These are phyloP conservation scores for Pugionium cornutum DNA, from an alignment of 345 rosid genomes.

Conservation along the genomic window DNA sequence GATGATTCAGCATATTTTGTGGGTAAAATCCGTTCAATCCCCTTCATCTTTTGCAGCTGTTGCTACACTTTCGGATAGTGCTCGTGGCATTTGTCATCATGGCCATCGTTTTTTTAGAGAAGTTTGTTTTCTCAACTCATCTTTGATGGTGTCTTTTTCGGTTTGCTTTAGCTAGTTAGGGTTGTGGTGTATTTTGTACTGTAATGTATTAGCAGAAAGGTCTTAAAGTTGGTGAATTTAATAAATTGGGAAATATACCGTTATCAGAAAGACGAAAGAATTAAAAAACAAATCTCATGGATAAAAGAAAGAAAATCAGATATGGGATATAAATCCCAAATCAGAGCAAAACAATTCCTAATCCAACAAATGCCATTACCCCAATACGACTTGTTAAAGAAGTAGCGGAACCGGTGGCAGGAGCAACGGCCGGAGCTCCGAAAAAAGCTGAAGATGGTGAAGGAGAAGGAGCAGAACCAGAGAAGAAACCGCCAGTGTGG, in stretches of 20 bases:
- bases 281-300: background rate
- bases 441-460: slow-evolving; percentile 30
- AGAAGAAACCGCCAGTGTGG: slow-evolving; percentile 37
- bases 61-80: slow-evolving; percentile 15
- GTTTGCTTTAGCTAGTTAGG: background rate
- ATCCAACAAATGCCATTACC: slow-evolving; percentile 29
- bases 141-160: slow-evolving; percentile 1
- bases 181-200: slow-evolving; percentile 24
- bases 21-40: background rate
- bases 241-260: slow-evolving; percentile 6
- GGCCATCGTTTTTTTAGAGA: slow-evolving; percentile 7
- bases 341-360: slow-evolving; percentile 20
- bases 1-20: slow-evolving; percentile 2
- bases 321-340: background rate
- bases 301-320: background rate
- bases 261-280: slow-evolving; percentile 12
- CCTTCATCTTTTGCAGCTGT: slow-evolving; percentile 28
- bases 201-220: slow-evolving; percentile 21
- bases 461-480: slow-evolving; percentile 41
- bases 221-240: slow-evolving; percentile 10
- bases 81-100: slow-evolving; percentile 5
- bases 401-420: slow-evolving; percentile 29
- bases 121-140: slow-evolving; percentile 21
- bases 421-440: slow-evolving; percentile 31
- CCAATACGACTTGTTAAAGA: slow-evolving; percentile 8